Base-by-base conservation (phyloP, 768 basidiomycete genomes). In the Termitomyces sp. region DNA sequence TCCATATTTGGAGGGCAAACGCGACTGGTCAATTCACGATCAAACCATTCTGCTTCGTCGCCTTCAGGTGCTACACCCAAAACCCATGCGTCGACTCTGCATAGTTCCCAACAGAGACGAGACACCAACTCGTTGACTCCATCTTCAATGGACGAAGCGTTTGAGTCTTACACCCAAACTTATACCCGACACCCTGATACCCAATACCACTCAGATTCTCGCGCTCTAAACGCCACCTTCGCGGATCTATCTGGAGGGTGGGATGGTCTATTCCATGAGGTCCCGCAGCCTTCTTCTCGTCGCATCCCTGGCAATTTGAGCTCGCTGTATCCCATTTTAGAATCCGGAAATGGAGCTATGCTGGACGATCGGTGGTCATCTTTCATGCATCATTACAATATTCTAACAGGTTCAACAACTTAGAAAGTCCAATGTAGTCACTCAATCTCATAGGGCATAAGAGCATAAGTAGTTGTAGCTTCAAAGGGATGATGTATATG, bases 321-420 rank as follows among this genome's bases (percentile, higher is more conserved):
- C 5, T 55, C 45, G 36, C 46, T 51, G 20, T 50, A 56, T 36
- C 46, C 36, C 33, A n/a, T 45, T 22, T 49, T 54, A 40, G 50
- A 48, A 30, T 58, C 57, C 7, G 67, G 60, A 42, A 62, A 65
- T 16, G 62, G 58, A 18, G 42, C 59, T n/a, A 69, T 70, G 64
- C 42, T 72, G 62, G 72, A 79, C 57, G 74, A 78, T 53, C 67
- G 70, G 33, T 76, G 77, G 76, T 68, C 69, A 6, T 73, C 72
- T n/a, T 74, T 76, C 56, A 75, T 73, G 71, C 65, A 74, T 39
- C 67, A 69, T 57, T 70, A 72, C 53, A 67, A 61, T 44, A 63
- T 74, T 18, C 46, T 72, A 27, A 57, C 12, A 30, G n/a, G n/a
- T 18, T 22, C 47, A 46, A 9, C 43, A 20, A 32, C 12, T 13